Evolutionary conservation across 345 rosid species (phyloP).

Genomic region (Lumnitzera littorea): DNA sequence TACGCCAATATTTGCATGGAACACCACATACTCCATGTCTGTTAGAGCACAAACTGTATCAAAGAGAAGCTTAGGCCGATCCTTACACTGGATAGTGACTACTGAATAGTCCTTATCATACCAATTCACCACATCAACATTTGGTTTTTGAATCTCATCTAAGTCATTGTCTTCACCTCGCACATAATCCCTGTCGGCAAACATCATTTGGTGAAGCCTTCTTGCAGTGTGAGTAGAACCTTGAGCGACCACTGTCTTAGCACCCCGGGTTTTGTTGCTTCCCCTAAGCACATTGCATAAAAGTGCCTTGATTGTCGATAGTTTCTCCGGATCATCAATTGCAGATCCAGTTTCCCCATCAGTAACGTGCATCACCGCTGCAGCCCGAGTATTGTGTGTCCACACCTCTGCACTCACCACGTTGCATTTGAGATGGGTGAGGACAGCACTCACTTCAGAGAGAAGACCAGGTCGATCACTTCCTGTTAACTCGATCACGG

Average conservation of each 20-base stretch:
- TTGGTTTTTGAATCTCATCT: constrained; percentile 59
- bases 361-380: constrained; percentile 84
- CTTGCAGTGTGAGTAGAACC: constrained; percentile 67
- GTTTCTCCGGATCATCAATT: constrained; percentile 52
- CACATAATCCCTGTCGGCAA: constrained; percentile 91
- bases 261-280: constrained; percentile 53
- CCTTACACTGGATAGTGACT: constrained; percentile 75
- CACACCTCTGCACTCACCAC: constrained; percentile 82
- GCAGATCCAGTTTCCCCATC: constrained; percentile 65
- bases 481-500: constrained; percentile 78
- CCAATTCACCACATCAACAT: constrained; percentile 75
- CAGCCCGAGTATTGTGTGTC: constrained; percentile 91
- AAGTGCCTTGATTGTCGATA: constrained; percentile 57
- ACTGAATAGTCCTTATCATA: constrained; percentile 77
- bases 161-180: constrained; percentile 32
- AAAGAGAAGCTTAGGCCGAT: constrained; percentile 87
- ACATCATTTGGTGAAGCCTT: constrained; percentile 98
- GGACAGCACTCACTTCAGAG: constrained; percentile 85
- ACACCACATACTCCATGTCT: constrained; percentile 92
- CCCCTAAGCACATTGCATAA: constrained; percentile 75
- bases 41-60: constrained; percentile 88
- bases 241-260: constrained; percentile 63
- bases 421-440: constrained; percentile 73
- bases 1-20: constrained; percentile 75
- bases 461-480: constrained; percentile 87